phyloP scores from a whole-genome alignment of 1,139 yeast species.

The Nakaseomyces uthaithaninus region DNA sequence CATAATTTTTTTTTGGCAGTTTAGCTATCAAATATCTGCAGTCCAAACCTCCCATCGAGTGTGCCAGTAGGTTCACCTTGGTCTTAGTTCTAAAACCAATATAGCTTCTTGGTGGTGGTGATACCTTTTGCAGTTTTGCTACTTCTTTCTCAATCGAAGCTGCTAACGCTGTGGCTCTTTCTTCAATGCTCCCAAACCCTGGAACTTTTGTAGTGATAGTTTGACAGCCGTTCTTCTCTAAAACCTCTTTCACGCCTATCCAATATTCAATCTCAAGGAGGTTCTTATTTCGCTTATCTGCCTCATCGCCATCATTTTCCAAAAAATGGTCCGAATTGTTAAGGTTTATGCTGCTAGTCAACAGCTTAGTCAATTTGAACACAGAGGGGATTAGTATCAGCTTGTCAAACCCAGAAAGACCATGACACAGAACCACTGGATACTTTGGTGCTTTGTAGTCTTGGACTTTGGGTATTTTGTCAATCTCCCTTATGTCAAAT shows the following conservation, averaged over 20 bases:
- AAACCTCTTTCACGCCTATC: slow-evolving; percentile 63
- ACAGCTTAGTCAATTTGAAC: slow-evolving; percentile 25
- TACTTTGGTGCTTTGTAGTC: slow-evolving; percentile 37
- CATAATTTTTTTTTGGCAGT: slow-evolving; percentile 40
- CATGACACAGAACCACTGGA: slow-evolving; percentile 79
- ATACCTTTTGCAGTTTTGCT: slow-evolving; percentile 30
- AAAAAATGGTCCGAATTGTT: slow-evolving; percentile 21
- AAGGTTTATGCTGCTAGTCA: slow-evolving; percentile 19
- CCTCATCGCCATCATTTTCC: slow-evolving; percentile 19
- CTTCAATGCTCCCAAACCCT: slow-evolving; percentile 68
- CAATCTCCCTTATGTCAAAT: not conserved
- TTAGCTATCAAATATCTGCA: slow-evolving; percentile 64
- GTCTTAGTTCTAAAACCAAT: slow-evolving; percentile 15
- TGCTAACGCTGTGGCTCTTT: slow-evolving; percentile 56
- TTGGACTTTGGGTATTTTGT: slow-evolving; percentile 2
- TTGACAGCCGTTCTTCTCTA: slow-evolving; percentile 53
- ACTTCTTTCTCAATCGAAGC: slow-evolving; percentile 43
- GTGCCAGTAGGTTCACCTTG: slow-evolving; percentile 75
- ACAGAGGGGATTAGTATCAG: slow-evolving; percentile 44
- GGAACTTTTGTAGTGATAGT: slow-evolving; percentile 75
- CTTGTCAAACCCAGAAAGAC: slow-evolving; percentile 71
- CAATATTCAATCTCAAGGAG: slow-evolving; percentile 59
- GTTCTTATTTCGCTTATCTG: slow-evolving; percentile 22
- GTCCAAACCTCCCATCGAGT: slow-evolving; percentile 92
- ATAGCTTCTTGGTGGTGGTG: slow-evolving; percentile 14